Evolutionary conservation across 2,329 filamentous ascomycete genomes (phyloP).

Genomic region (Aspergillus alliaceus): DNA sequence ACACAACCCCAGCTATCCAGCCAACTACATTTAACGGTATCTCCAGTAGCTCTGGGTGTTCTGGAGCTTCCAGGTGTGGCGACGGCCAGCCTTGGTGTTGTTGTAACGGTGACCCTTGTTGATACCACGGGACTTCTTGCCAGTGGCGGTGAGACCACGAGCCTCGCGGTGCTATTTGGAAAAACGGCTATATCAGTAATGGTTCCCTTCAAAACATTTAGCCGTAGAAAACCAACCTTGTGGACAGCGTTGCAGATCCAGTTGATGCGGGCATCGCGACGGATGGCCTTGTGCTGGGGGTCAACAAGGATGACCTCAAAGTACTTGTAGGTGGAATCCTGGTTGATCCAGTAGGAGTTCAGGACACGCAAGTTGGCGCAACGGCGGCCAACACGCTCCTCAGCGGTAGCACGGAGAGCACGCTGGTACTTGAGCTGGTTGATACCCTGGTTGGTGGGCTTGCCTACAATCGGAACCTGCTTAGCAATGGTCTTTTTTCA

Average conservation of each 20-base stretch:
- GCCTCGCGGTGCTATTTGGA: conserved; percentile 79
- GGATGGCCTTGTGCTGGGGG: conserved; percentile 99
- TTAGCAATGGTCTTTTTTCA: conserved; percentile 27
- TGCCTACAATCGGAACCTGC: conserved; percentile 63
- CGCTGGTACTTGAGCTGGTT: conserved; percentile 99
- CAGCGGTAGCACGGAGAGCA: conserved; percentile 94
- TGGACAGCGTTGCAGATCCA: conserved; percentile 99
- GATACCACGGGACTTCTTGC: conserved; percentile 99
- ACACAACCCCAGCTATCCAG: conserved; percentile 29
- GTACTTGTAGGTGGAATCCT: conserved; percentile 99
- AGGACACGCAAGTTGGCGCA: conserved; percentile 99
- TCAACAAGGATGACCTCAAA: conserved; percentile 99
- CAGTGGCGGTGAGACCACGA: conserved; percentile 94
- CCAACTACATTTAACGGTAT: conserved; percentile 68
- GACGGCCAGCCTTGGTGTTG: conserved; percentile 94
- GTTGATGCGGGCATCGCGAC: conserved; percentile 98
- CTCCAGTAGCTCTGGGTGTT: conserved; percentile 99
- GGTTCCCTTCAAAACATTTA: background rate
- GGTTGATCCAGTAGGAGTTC: conserved; percentile 99
- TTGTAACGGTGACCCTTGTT: conserved; percentile 99
- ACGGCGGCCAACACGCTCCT: conserved; percentile 99
- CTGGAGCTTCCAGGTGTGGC: conserved; percentile 99
- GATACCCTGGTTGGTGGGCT: conserved; percentile 99
- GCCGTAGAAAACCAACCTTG: conserved; percentile 58
- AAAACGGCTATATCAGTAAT: conserved; percentile 24